Percentiles rank a stretch among this genome's conserved stretches.
phyloP scores from a whole-genome alignment of 208 protist species.

The Wallacemonas sp. region DNA sequence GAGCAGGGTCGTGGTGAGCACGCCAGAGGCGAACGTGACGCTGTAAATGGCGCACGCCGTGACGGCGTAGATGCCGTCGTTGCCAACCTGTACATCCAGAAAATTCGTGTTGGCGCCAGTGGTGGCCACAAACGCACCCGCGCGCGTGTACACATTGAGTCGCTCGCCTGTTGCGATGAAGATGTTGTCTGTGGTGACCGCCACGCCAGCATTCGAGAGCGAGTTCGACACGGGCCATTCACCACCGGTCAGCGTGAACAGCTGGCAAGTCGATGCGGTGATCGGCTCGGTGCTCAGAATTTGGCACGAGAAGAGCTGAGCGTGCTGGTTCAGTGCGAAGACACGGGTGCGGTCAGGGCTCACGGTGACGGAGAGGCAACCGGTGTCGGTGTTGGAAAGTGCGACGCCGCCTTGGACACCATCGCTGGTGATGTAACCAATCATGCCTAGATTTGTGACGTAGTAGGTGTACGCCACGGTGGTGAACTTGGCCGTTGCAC shows the following conservation, averaged over 20 bases:
- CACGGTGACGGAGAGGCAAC: not conserved
- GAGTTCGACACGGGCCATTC: not conserved
- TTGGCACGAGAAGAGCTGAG: slow-evolving; percentile 16
- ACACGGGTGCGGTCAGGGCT: not conserved
- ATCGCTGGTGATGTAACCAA: slow-evolving; percentile 16
- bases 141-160: slow-evolving; percentile 29
- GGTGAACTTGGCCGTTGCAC: slow-evolving; percentile 7
- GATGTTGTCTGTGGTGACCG: slow-evolving; percentile 23
- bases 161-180: slow-evolving; percentile 21
- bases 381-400: not conserved
- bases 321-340: slow-evolving; percentile 19
- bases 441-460: not conserved
- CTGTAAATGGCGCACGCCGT: slow-evolving; percentile 23
- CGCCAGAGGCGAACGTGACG: slow-evolving; percentile 12
- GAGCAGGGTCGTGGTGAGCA: slow-evolving; percentile 10
- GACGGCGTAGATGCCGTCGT: slow-evolving; percentile 18
- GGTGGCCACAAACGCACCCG: not conserved
- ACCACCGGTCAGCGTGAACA: not conserved
- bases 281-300: slow-evolving; percentile 4
- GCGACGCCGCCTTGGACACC: not conserved
- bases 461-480: slow-evolving; percentile 25
- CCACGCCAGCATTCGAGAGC: slow-evolving; percentile 11
- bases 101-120: slow-evolving; percentile 11
- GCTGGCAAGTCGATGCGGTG: slow-evolving; percentile 6
- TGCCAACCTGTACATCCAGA: not conserved